Percentiles rank a stretch among this genome's conserved stretches.
Conservation (phyloP, 345 rosid genomes). For the Eucalyptus curtisii region DNA sequence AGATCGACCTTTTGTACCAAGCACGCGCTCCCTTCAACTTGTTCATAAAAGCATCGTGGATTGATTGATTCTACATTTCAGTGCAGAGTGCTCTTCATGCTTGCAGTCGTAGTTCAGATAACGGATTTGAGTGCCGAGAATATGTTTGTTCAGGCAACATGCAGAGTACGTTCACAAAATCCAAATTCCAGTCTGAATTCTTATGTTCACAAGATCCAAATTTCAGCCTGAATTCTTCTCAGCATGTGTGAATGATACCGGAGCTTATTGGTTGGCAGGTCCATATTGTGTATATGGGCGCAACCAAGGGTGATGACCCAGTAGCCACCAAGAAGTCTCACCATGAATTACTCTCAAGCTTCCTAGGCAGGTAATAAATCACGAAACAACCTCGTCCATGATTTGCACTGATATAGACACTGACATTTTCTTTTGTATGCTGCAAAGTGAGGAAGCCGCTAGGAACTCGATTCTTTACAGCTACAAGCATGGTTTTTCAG, state of each 20-base stretch:
- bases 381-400: not conserved
- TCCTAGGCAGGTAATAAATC: conserved; percentile 15
- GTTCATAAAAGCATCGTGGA: not conserved
- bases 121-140: too few species aligned
- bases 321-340: not conserved
- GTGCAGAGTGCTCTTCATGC: too few species aligned
- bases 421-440: not conserved
- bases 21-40: not conserved
- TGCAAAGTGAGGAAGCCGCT: conserved; percentile 28
- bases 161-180: not conserved
- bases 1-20: too few species aligned
- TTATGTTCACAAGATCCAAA: too few species aligned
- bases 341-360: conserved; percentile 13
- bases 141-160: not conserved
- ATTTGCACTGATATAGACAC: not conserved
- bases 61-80: not conserved
- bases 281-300: conserved; percentile 37
- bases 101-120: too few species aligned
- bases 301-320: conserved; percentile 24
- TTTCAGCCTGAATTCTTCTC: too few species aligned
- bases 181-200: too few species aligned
- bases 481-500: conserved; percentile 49
- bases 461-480: conserved; percentile 29
- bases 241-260: too few species aligned
- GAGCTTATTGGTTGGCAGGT: not conserved